Percentiles rank a stretch among this genome's conserved stretches.
These are phyloP conservation scores for Colletotrichum acutatum DNA, from an alignment of 2,329 filamentous ascomycete species.

Conservation along the genomic window DNA sequence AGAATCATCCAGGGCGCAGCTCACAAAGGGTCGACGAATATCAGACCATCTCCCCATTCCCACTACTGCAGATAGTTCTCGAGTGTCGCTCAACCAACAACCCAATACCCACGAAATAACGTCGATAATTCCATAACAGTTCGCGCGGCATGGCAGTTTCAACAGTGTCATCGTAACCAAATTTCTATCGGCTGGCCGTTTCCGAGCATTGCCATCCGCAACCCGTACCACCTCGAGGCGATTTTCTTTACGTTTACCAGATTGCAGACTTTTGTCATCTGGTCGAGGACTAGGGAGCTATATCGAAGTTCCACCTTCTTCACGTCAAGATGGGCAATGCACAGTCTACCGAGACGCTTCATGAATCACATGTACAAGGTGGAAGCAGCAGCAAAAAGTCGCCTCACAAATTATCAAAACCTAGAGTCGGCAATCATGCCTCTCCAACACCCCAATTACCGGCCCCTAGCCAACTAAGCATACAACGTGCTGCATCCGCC, in stretches of 20 bases:
- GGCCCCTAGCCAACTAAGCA: slow-evolving; percentile 53
- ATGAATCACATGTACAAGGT: slow-evolving; percentile 36
- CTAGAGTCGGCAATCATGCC: slow-evolving; percentile 54
- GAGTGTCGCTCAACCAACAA: neutral
- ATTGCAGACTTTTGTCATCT: neutral
- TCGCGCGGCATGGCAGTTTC: slow-evolving; percentile 31
- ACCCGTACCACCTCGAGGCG: slow-evolving; percentile 9
- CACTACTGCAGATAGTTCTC: neutral
- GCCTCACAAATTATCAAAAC: slow-evolving; percentile 64
- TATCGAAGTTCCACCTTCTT: slow-evolving; percentile 22
- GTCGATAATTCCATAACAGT: neutral
- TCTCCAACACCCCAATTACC: slow-evolving; percentile 34
- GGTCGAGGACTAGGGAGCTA: neutral
- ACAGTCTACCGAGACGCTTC: slow-evolving; percentile 55
- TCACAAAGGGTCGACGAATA: slow-evolving; percentile 4
- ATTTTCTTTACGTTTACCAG: slow-evolving; percentile 35
- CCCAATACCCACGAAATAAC: neutral
- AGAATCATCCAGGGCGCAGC: neutral
- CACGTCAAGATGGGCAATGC: slow-evolving; percentile 60
- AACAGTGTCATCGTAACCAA: slow-evolving; percentile 16
- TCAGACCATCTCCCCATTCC: slow-evolving; percentile 1
- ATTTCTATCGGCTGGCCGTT: slow-evolving; percentile 19
- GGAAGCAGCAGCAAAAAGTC: slow-evolving; percentile 41
- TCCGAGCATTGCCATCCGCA: neutral
- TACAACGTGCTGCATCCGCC: slow-evolving; percentile 44